These are phyloP conservation scores for Vachellia pachyceras DNA, from an alignment of 306 rosid species.

Conservation along the genomic window DNA sequence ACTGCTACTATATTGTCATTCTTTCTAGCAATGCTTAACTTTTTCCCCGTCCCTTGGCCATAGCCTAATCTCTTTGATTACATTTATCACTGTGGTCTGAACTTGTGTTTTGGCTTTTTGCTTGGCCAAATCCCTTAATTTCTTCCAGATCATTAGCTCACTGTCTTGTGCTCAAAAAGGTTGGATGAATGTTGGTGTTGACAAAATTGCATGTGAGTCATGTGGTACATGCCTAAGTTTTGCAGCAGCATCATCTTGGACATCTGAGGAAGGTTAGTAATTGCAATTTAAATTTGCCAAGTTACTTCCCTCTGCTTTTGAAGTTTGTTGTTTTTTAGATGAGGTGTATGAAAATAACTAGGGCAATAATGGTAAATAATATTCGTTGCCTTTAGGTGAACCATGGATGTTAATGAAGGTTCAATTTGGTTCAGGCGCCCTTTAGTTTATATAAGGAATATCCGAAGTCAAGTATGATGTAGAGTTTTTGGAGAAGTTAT, in stretches of 20 bases:
- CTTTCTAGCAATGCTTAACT: background rate
- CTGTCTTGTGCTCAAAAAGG: constrained; percentile 95
- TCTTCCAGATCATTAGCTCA: constrained; percentile 69
- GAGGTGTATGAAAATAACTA: constrained; percentile 25
- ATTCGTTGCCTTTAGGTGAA: constrained; percentile 4
- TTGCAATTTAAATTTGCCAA: constrained; percentile 30
- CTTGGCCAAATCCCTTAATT: constrained; percentile 9
- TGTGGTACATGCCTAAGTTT: constrained; percentile 71
- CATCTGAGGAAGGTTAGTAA: constrained; percentile 78
- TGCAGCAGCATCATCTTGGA: constrained; percentile 65
- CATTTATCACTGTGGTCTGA: background rate
- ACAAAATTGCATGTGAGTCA: constrained; percentile 88
- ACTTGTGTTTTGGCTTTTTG: background rate
- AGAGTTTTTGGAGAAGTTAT: constrained; percentile 17
- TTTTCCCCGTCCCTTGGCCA: background rate
- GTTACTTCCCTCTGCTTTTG: constrained; percentile 26
- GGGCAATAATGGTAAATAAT: constrained; percentile 18
- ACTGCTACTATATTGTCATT: background rate
- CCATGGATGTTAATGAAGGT: background rate
- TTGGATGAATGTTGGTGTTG: constrained; percentile 84
- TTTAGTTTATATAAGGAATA: background rate
- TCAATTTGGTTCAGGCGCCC: constrained; percentile 13
- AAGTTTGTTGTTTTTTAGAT: constrained; percentile 25
- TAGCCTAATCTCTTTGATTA: background rate
- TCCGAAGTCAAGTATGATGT: constrained; percentile 14